These are phyloP conservation scores for Catharanthus roseus DNA, from an alignment of 257 asterid genomes.

Conservation along the genomic window DNA sequence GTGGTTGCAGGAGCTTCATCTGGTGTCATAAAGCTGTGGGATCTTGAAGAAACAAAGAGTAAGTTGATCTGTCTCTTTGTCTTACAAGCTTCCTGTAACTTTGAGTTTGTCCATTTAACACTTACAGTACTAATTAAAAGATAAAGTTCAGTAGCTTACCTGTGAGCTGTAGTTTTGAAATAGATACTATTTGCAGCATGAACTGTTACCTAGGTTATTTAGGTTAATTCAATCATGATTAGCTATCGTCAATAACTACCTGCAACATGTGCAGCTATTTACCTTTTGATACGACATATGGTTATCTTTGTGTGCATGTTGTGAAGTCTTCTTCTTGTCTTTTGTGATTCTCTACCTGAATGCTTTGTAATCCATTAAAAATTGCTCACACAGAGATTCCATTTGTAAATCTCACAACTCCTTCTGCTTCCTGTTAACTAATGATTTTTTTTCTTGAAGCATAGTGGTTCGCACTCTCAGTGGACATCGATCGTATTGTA, in stretches of 20 bases:
- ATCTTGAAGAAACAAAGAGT: conserved; percentile 94
- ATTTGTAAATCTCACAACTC: background rate
- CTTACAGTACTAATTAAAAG: background rate
- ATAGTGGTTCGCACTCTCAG: conserved; percentile 95
- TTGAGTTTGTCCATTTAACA: background rate
- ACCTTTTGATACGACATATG: background rate
- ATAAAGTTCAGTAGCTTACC: background rate
- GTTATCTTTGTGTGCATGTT: background rate
- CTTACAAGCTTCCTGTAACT: background rate
- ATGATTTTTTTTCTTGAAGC: conserved; percentile 40
- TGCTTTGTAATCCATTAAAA: background rate
- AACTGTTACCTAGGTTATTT: background rate
- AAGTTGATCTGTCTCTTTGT: conserved; percentile 24
- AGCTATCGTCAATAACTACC: background rate
- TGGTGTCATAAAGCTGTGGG: conserved; percentile 96
- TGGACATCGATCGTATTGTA: conserved; percentile 98
- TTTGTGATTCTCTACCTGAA: background rate
- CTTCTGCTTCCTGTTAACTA: conserved; percentile 25
- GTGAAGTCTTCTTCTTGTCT: background rate
- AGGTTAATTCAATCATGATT: background rate
- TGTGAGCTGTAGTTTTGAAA: background rate
- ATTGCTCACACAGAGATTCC: background rate
- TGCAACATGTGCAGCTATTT: background rate
- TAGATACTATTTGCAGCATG: background rate
- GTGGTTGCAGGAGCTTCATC: conserved; percentile 96